These are phyloP conservation scores for Ganoderma multipileum DNA, from an alignment of 1,284 basidiomycete species.

Conservation along the genomic window DNA sequence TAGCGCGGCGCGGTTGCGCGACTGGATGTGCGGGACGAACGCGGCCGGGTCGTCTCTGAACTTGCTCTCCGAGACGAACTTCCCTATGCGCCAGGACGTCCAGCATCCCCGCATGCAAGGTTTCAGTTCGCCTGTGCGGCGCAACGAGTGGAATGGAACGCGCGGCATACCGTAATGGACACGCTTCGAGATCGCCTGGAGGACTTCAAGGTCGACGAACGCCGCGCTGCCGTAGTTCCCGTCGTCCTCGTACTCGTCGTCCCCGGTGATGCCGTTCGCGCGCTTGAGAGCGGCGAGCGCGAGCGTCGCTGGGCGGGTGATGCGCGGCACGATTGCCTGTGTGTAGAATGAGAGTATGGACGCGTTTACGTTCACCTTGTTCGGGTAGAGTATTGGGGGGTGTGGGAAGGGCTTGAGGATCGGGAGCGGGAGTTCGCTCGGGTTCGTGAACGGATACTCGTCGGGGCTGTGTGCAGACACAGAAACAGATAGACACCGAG, in stretches of 20 bases:
- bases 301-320: conserved; percentile 75
- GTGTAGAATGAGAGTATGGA: conserved; percentile 93
- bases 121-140: not conserved
- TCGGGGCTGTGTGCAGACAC: conserved; percentile 74
- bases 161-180: conserved; percentile 89
- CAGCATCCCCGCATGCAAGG: too few species aligned
- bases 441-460: conserved; percentile 92
- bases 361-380: conserved; percentile 87
- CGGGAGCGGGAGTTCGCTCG: conserved; percentile 79
- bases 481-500: not conserved
- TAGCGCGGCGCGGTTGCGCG: conserved; percentile 77
- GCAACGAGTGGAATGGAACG: not conserved
- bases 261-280: conserved; percentile 67
- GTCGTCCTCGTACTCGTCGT: conserved; percentile 82
- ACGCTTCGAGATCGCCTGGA: conserved; percentile 93
- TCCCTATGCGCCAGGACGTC: conserved; percentile 61
- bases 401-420: conserved; percentile 81
- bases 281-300: conserved; percentile 67
- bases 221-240: conserved; percentile 98
- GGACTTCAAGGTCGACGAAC: conserved; percentile 92
- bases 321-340: conserved; percentile 81
- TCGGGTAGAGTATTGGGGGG: conserved; percentile 84
- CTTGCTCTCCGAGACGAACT: conserved; percentile 98
- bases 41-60: conserved; percentile 85
- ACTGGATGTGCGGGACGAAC: conserved; percentile 91